These are phyloP conservation scores for Tuber borchii DNA, from an alignment of 495 filamentous ascomycete genomes.

Conservation along the genomic window DNA sequence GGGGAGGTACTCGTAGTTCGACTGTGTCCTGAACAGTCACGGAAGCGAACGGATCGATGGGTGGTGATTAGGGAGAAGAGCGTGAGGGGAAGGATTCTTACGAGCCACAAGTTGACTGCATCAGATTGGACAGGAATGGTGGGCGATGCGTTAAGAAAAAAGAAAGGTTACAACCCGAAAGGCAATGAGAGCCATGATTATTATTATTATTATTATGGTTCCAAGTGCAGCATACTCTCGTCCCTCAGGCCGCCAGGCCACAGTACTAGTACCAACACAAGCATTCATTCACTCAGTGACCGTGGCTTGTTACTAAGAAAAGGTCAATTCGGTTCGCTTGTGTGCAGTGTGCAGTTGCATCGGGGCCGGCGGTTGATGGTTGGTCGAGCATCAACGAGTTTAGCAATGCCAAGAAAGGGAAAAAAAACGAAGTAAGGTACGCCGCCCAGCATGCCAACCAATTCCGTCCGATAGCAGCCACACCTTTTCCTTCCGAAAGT, in stretches of 20 bases:
- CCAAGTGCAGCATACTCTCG: background rate
- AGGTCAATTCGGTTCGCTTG: constrained; percentile 14
- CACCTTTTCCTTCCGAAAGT: background rate
- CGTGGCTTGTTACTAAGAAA: constrained; percentile 34
- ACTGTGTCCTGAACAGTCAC: background rate
- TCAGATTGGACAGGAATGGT: background rate
- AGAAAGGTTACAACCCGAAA: background rate
- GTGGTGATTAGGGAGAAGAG: background rate
- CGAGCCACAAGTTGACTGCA: background rate
- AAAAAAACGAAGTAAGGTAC: constrained; percentile 7
- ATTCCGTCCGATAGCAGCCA: background rate
- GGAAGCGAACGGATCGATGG: background rate
- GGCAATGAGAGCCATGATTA: background rate
- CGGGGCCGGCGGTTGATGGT: constrained; percentile 7
- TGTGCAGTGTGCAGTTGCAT: constrained; percentile 10
- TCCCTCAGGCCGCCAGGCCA: background rate
- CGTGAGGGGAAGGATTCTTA: background rate
- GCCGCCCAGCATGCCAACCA: background rate
- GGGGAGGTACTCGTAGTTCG: background rate
- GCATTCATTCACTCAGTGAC: background rate
- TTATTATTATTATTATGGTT: background rate
- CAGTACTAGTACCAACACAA: background rate
- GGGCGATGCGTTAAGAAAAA: background rate
- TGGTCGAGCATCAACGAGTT: constrained; percentile 12
- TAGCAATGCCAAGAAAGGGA: constrained; percentile 13